Evolutionary conservation across 768 basidiomycete genomes (phyloP), one percentile per base, ranked within the genome.

Genomic region (Piloderma croceum): DNA sequence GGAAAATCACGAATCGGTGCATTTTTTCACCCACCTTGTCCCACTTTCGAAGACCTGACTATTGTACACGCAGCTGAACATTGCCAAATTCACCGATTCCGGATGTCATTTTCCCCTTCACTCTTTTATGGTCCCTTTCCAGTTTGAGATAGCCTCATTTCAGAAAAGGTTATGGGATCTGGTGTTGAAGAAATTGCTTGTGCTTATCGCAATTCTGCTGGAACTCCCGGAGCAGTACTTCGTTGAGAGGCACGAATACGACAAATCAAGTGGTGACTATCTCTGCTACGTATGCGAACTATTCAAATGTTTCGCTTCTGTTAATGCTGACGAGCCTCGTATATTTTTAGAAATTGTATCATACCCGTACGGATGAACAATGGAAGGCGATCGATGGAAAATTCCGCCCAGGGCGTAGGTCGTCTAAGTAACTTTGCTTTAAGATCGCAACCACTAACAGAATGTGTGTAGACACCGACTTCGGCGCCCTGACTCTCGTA

Each of bases 151-250:
- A 25, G 51, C 56, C 1, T 49, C 54, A 3, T 64, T 64, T 49
- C 56, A 58, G 18, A 45, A 53, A 32, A 46, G 55, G 21, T 49
- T 62, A 27, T 63, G 59, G 54, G 50, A 55, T 21, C 52, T 59
- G 23, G 62, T 66, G 18, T 45, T 56, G 11, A 42, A 52, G 11
- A 58, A 52, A 22, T 51, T 64, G 6, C 55, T 62, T 40, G 46
- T 59, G 18, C 50, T 64, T 7, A 52, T 64, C 34, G 69, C 72
- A 1, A 52, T 68, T 31, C 64, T 69, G 34, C 56, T 74, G 21
- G 70, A 74, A 41, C 55, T 73, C 24, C 73, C 71, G 7, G 71
- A 73, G 43, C 58, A 73, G n/a, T 55, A 65, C 5, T 51, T 73
- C 15, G 57, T 70, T 7, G 54, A 71, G 22, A 47, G 58, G 19